Evolutionary conservation across 139 green algal species (phyloP), one percentile per base, ranked within the genome.

Genomic region (Pleodorina starrii): DNA sequence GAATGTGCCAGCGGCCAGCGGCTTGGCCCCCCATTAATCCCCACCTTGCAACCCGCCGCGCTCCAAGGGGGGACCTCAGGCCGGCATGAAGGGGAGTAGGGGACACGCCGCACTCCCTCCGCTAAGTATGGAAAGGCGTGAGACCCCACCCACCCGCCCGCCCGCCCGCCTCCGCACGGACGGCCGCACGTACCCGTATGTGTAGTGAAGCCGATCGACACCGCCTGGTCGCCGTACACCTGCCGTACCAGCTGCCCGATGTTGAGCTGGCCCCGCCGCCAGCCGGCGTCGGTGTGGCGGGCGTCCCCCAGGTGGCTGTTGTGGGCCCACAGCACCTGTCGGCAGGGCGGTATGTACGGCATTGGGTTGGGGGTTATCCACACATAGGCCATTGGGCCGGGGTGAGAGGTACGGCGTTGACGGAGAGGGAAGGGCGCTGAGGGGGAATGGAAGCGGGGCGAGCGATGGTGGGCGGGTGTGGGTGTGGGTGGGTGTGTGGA

Each of bases 241-340:
- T 96, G 86, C 11, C 93, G 78, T 72, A 94, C 76, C 63, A 97
- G 87, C 90, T 97, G 92, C 6, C 94, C 94, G 35, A 97, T 60
- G 87, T 95, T 97, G 54, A 93, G 68, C 90, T 96, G 93, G 2
- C 91, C 90, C 12, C 94, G 81, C 0, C 75, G 78, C 81, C 90
- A 88, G 36, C 89, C 89, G 94, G 96, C 96, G 77, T 95, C 93
- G 0, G 93, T 97, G 54, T 89, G 86, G 4, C 87, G 68, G 0
- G 94, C 94, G n/a, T 97, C 92, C 27, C 94, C 94, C 68, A 97
- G 66, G 89, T 97, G 94, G 51, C 72, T 90, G 86, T 97, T 95
- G 91, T 97, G 94, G 0, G 94, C 94, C 94, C 93, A 93, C 50
- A 93, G 43, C 59, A 94, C 89, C 43, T 85, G 51, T 19, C 11